Conservation (phyloP, 2,329 filamentous ascomycete species). For the Aspergillus sp. region DNA sequence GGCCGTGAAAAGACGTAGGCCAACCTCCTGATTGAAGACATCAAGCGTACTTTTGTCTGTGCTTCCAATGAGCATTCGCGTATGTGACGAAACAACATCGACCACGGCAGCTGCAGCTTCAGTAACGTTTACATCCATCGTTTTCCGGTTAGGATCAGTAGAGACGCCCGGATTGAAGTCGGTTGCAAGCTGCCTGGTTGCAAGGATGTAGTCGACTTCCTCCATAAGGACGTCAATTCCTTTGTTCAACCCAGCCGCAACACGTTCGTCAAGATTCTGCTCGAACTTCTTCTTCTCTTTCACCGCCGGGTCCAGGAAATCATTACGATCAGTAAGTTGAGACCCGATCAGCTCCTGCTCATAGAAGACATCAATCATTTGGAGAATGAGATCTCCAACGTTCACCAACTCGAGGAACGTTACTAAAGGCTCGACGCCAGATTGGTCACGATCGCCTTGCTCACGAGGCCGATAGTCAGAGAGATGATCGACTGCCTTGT, state of each 20-base stretch:
- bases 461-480: constrained; percentile 89
- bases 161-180: constrained; percentile 77
- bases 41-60: constrained; percentile 98
- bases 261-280: constrained; percentile 96
- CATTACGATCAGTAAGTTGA: constrained; percentile 84
- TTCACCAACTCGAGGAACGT: constrained; percentile 98
- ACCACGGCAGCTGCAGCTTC: constrained; percentile 77
- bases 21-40: constrained; percentile 97
- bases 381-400: constrained; percentile 93
- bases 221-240: constrained; percentile 98
- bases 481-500: constrained; percentile 87
- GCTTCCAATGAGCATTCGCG: constrained; percentile 86
- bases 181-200: constrained; percentile 78
- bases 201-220: constrained; percentile 93
- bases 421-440: constrained; percentile 83
- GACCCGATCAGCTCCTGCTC: constrained; percentile 85
- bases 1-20: constrained; percentile 83
- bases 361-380: constrained; percentile 99
- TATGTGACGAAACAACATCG: constrained; percentile 82
- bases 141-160: constrained; percentile 32
- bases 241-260: constrained; percentile 93
- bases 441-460: constrained; percentile 59
- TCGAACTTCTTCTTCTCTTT: constrained; percentile 98
- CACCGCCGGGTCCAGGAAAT: constrained; percentile 87
- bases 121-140: constrained; percentile 63